These are phyloP conservation scores for Ophiostoma angusticollis DNA, from an alignment of 2,329 filamentous ascomycete genomes.

Conservation along the genomic window DNA sequence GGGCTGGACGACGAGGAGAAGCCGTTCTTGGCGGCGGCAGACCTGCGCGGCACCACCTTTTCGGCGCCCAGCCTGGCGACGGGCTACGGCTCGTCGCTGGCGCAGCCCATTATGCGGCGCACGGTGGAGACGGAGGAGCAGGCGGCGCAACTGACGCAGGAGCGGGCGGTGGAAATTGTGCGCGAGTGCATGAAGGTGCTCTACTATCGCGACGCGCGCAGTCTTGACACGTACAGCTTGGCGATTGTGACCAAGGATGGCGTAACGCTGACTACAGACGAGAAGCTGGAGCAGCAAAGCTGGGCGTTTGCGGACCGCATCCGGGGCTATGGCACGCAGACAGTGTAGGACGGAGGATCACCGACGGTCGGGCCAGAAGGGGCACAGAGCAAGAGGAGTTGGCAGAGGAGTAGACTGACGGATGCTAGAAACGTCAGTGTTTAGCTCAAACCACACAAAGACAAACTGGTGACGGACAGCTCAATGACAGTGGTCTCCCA, in stretches of 20 bases:
- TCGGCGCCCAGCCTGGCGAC: constrained; percentile 79
- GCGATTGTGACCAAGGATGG: constrained; percentile 80
- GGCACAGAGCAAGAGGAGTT: no score
- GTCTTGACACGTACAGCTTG: constrained; percentile 81
- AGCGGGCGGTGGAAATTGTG: constrained; percentile 67
- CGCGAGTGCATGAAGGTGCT: constrained; percentile 97
- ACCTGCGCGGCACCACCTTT: constrained; percentile 89
- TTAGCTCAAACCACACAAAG: no score
- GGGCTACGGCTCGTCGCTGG: constrained; percentile 85
- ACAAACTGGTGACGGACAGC: no score
- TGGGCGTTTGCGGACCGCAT: constrained; percentile 97
- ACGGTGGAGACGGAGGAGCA: constrained; percentile 74
- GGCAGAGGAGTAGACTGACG: no score
- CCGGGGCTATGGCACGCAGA: constrained; percentile 86
- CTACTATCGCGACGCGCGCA: constrained; percentile 92
- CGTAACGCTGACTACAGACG: constrained; percentile 71
- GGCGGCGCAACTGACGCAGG: constrained; percentile 56
- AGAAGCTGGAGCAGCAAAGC: constrained; percentile 89
- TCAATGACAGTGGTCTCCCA: no score
- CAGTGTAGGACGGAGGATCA: constrained; percentile 27
- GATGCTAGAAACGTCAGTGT: no score
- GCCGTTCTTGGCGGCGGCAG: constrained; percentile 84
- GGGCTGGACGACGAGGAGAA: constrained; percentile 67
- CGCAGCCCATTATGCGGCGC: constrained; percentile 78
- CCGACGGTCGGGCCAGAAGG: no score